A percentile compares a stretch with the other conserved stretches of the same genome.
Evolutionary conservation across 768 basidiomycete species (phyloP).

Genomic region (Gymnopilus dilepis): DNA sequence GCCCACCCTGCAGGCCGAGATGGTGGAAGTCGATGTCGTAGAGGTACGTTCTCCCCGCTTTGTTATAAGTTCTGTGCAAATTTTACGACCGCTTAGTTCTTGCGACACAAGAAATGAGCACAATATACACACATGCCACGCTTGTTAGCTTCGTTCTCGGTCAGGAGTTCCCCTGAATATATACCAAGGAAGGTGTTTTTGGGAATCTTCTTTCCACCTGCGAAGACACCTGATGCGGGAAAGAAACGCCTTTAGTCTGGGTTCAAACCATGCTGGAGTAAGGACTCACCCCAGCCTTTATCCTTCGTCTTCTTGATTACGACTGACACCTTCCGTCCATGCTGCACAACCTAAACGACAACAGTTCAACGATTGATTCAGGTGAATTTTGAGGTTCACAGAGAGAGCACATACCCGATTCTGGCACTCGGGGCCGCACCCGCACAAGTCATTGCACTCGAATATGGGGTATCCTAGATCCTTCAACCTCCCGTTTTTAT

Average conservation of each 20-base stretch:
- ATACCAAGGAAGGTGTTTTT: conserved; percentile 78
- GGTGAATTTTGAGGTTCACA: neutral
- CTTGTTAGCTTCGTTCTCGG: conserved; percentile 65
- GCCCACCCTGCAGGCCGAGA: conserved; percentile 49
- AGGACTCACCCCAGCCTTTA: conserved; percentile 84
- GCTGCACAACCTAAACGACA: conserved; percentile 73
- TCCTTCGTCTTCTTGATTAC: conserved; percentile 69
- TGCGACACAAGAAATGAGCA: neutral
- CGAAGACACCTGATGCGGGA: conserved; percentile 65
- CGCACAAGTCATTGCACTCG: conserved; percentile 86
- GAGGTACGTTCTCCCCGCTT: conserved; percentile 77
- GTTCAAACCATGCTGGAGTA: neutral
- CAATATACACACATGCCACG: conserved; percentile 65
- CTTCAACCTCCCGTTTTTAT: conserved; percentile 60
- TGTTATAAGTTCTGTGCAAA: conserved; percentile 66
- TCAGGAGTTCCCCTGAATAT: conserved; percentile 85
- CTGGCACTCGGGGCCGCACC: conserved; percentile 79
- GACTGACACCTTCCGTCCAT: conserved; percentile 69
- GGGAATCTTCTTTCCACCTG: conserved; percentile 65
- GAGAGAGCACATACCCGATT: conserved; percentile 63
- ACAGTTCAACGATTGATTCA: neutral
- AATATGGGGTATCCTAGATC: conserved; percentile 65
- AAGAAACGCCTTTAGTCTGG: neutral
- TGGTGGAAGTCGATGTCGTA: conserved; percentile 84
- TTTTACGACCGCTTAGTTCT: conserved; percentile 1